Percentiles rank a stretch among this genome's conserved stretches.
Conservation (phyloP, 78 protist species). For the Bigelowiella natans region DNA sequence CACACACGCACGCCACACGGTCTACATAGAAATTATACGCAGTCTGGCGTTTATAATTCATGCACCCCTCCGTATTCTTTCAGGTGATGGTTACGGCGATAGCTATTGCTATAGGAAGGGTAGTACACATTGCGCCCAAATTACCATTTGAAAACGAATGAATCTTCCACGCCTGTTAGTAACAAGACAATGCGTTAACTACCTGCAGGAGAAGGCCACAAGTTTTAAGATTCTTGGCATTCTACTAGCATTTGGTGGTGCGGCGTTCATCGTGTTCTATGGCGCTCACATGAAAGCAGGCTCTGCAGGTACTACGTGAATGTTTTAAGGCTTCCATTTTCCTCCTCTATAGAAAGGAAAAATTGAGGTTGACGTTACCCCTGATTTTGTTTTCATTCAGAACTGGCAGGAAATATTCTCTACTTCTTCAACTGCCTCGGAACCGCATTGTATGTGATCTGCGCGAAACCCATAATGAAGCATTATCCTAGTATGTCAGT, state of each 20-base stretch:
- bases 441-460: constrained; percentile 9
- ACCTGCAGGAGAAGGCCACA: not conserved
- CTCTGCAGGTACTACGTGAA: not conserved
- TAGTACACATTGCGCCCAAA: not conserved
- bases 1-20: no score
- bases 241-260: not conserved
- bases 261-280: not conserved
- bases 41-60: not conserved
- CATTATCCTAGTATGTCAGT: not conserved
- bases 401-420: constrained; percentile 1
- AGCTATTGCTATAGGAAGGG: not conserved
- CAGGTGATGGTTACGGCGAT: not conserved
- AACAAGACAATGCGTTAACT: not conserved
- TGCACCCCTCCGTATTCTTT: not conserved
- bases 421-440: constrained; percentile 11
- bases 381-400: not conserved
- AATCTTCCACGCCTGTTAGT: not conserved
- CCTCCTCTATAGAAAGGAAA: no score
- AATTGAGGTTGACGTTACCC: no score
- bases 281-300: not conserved
- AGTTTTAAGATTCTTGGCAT: not conserved
- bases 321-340: not conserved
- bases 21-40: no score
- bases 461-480: not conserved
- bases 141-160: no score